Evolutionary conservation across 83 land plant genomes (phyloP).

Genomic region (Picea mariana): DNA sequence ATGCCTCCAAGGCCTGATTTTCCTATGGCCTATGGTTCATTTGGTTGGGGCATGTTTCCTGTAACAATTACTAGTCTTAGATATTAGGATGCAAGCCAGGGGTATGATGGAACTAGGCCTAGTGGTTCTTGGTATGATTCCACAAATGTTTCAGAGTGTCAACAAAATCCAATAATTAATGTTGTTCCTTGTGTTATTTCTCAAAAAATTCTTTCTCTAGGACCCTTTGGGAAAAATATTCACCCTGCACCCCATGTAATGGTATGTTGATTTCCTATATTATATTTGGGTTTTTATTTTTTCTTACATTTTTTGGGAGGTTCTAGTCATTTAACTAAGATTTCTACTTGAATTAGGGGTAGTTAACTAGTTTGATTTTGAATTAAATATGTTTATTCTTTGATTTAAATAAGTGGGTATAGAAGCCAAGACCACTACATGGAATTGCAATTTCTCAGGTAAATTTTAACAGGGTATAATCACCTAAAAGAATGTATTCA

Average conservation of each 20-base stretch:
- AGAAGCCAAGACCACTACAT: conserved; percentile 25
- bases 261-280: conserved; percentile 19
- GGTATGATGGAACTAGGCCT: conserved; percentile 34
- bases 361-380: neutral
- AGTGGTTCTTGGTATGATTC: conserved; percentile 50
- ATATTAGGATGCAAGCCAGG: conserved; percentile 12
- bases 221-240: conserved; percentile 40
- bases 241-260: conserved; percentile 26
- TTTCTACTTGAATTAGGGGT: no score
- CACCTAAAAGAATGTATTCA: conserved; percentile 23
- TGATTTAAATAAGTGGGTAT: conserved; percentile 18
- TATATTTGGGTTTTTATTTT: neutral
- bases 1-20: conserved; percentile 8
- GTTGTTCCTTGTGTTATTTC: conserved; percentile 31
- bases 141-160: conserved; percentile 35
- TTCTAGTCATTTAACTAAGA: no score
- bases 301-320: neutral
- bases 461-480: conserved; percentile 22
- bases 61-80: conserved; percentile 19
- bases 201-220: conserved; percentile 32
- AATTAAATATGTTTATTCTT: neutral
- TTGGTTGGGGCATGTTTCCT: conserved; percentile 31
- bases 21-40: neutral
- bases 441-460: conserved; percentile 27
- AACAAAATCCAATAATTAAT: conserved; percentile 22